A percentile compares a stretch with the other conserved stretches of the same genome.
Evolutionary conservation across 2,329 filamentous ascomycete genomes (phyloP).

Genomic region (Aphanocladium album): DNA sequence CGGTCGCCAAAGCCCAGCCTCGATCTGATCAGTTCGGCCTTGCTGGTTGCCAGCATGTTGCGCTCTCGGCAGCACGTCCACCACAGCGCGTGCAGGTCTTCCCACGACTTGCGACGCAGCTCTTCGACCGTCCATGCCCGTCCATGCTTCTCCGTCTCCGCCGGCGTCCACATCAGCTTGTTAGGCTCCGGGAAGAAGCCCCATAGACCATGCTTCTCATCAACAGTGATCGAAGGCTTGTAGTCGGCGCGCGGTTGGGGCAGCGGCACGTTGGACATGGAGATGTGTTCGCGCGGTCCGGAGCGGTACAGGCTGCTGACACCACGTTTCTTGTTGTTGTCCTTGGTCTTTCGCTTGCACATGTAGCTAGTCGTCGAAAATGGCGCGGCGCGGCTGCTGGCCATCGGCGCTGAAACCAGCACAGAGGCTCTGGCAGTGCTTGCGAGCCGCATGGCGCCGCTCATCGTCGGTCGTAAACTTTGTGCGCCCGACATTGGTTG

Average conservation of each 20-base stretch:
- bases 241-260: conserved; percentile 64
- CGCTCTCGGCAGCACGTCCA: conserved; percentile 90
- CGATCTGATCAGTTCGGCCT: conserved; percentile 60
- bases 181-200: conserved; percentile 76
- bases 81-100: conserved; percentile 88
- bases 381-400: conserved; percentile 17
- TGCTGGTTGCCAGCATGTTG: conserved; percentile 80
- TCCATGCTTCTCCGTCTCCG: conserved; percentile 67
- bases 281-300: conserved; percentile 68
- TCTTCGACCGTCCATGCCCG: conserved; percentile 82
- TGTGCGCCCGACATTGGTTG: conserved; percentile 10
- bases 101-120: conserved; percentile 84
- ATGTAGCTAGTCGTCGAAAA: conserved; percentile 54
- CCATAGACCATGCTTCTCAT: conserved; percentile 83
- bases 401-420: not conserved
- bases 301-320: conserved; percentile 76
- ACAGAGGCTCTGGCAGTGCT: not conserved
- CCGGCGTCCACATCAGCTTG: conserved; percentile 65
- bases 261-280: conserved; percentile 65
- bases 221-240: conserved; percentile 53
- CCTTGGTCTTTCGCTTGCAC: conserved; percentile 52
- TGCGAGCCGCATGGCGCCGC: conserved; percentile 7
- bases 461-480: conserved; percentile 1
- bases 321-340: conserved; percentile 75
- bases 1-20: conserved; percentile 68